Percentiles rank a stretch among this genome's conserved stretches.
Conservation (phyloP, 352 stramenopile species). For the Globisporangium irregulare region DNA sequence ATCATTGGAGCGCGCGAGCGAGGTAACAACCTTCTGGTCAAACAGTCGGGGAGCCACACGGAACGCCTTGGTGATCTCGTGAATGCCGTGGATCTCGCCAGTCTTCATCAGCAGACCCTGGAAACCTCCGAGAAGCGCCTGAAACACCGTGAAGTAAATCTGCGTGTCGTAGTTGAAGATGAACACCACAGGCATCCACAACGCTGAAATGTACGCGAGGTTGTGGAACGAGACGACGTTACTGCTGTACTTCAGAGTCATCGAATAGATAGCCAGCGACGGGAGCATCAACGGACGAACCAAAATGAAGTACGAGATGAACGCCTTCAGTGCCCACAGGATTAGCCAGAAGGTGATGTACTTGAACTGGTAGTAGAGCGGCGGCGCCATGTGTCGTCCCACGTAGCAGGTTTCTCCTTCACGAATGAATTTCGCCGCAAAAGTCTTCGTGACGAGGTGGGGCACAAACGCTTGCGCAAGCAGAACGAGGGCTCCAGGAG, state of each 20-base stretch:
- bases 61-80: conserved; percentile 68
- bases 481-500: conserved; percentile 42
- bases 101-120: conserved; percentile 70
- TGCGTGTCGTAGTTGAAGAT: conserved; percentile 83
- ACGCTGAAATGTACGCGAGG: conserved; percentile 50
- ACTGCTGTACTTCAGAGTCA: conserved; percentile 58
- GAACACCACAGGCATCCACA: conserved; percentile 68
- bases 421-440: conserved; percentile 66
- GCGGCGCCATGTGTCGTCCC: conserved; percentile 63
- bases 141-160: conserved; percentile 78
- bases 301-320: conserved; percentile 69
- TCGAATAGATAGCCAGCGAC: conserved; percentile 69
- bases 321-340: conserved; percentile 56
- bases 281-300: conserved; percentile 62
- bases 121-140: conserved; percentile 47
- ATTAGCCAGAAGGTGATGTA: conserved; percentile 70
- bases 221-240: conserved; percentile 72
- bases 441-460: conserved; percentile 44
- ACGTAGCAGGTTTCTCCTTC: conserved; percentile 68
- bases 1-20: conserved; percentile 54
- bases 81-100: conserved; percentile 62
- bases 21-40: conserved; percentile 70
- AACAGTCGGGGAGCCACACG: conserved; percentile 64
- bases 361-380: conserved; percentile 51
- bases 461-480: conserved; percentile 42